Evolutionary conservation across 495 filamentous ascomycete genomes (phyloP).

Genomic region (Tuber aestivum): DNA sequence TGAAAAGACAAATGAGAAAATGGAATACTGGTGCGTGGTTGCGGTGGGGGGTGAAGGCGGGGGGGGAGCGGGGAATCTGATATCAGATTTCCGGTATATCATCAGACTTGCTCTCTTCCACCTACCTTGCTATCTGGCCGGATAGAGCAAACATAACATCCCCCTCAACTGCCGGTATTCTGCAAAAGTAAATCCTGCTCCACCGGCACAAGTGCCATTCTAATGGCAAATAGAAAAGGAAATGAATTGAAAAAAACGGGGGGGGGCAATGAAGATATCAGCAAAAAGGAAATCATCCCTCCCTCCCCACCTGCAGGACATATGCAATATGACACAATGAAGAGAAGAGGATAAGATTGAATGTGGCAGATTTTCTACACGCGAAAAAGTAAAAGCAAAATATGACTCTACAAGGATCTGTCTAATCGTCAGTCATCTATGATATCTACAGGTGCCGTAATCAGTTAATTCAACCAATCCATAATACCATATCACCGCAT

Average conservation of each 20-base stretch:
- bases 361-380: neutral
- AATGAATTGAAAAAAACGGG: neutral
- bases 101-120: neutral
- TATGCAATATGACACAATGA: neutral
- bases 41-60: neutral
- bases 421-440: neutral
- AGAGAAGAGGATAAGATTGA: neutral
- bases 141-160: neutral
- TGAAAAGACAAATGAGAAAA: neutral
- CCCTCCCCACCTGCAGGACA: neutral
- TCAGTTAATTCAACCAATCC: neutral
- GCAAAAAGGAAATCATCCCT: neutral
- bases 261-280: neutral
- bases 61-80: neutral
- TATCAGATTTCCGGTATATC: conserved; percentile 2
- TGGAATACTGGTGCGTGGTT: neutral
- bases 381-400: neutral
- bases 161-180: neutral
- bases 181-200: neutral
- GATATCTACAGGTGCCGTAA: conserved; percentile 5
- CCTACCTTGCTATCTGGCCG: neutral
- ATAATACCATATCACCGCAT: neutral
- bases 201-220: neutral
- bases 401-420: neutral
- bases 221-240: neutral